Conservation (phyloP, 129 eudicot species). For the Calendula officinalis region DNA sequence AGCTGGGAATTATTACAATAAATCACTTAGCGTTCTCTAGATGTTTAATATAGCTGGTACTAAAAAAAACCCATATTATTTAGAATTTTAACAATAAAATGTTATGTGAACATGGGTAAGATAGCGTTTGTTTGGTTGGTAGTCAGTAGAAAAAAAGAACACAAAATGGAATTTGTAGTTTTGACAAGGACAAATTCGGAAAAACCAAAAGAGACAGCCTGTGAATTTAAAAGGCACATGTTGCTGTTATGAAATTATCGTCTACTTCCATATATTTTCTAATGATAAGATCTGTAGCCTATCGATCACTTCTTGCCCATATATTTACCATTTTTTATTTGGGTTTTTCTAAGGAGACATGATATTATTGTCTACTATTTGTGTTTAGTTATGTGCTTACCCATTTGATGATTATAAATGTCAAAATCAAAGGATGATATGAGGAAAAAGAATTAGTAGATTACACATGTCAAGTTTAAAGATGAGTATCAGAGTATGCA, state of each 20-base stretch:
- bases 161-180: neutral
- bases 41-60: no score
- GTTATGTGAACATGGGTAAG: neutral
- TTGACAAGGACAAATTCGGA: neutral
- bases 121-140: neutral
- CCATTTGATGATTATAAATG: no score
- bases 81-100: no score
- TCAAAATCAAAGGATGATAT: no score
- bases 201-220: neutral
- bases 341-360: neutral
- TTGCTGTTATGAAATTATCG: neutral
- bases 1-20: no score
- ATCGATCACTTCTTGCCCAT: neutral
- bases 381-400: no score
- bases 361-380: no score
- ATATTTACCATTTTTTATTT: neutral
- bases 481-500: no score
- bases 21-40: no score
- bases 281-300: neutral
- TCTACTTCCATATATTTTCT: neutral
- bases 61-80: no score
- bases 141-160: neutral
- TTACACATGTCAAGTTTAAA: no score
- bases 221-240: neutral
- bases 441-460: no score